Percentiles rank a stretch among this genome's conserved stretches.
These are phyloP conservation scores for Paracamarosporium sp. DNA, from an alignment of 2,329 filamentous ascomycete species.

Conservation along the genomic window DNA sequence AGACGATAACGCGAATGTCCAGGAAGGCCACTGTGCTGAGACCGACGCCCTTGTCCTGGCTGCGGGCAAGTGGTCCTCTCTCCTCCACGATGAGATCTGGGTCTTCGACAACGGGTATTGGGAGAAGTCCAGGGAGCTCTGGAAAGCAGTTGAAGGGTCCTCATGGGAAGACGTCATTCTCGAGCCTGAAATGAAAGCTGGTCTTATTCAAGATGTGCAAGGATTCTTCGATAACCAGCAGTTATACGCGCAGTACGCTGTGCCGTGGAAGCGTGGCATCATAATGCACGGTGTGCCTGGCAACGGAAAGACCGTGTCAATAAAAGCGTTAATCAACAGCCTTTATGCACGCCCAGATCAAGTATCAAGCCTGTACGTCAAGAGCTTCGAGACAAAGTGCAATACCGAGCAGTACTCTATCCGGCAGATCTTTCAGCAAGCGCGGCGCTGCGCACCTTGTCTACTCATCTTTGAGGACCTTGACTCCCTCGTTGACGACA, in stretches of 20 bases:
- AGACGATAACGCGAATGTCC: slow-evolving; percentile 11
- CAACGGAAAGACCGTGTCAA: slow-evolving; percentile 73
- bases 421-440: slow-evolving; percentile 51
- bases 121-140: slow-evolving; percentile 68
- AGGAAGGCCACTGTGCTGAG: slow-evolving; percentile 28
- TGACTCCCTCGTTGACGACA: slow-evolving; percentile 68
- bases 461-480: slow-evolving; percentile 75
- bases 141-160: slow-evolving; percentile 49
- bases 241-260: slow-evolving; percentile 51
- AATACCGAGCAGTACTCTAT: slow-evolving; percentile 60
- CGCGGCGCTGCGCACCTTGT: slow-evolving; percentile 68
- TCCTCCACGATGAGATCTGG: slow-evolving; percentile 68
- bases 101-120: slow-evolving; percentile 69
- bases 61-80: slow-evolving; percentile 61
- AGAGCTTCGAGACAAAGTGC: slow-evolving; percentile 55
- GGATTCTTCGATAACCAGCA: slow-evolving; percentile 57
- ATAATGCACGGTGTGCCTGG: slow-evolving; percentile 62
- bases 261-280: slow-evolving; percentile 57
- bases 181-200: slow-evolving; percentile 66
- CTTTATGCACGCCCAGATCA: slow-evolving; percentile 59
- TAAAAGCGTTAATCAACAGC: slow-evolving; percentile 71
- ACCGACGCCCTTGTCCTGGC: slow-evolving; percentile 61
- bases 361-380: slow-evolving; percentile 62
- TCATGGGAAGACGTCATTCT: slow-evolving; percentile 72
- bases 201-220: slow-evolving; percentile 67